Evolutionary conservation across 768 basidiomycete genomes (phyloP).

Genomic region (Mycena amicta): DNA sequence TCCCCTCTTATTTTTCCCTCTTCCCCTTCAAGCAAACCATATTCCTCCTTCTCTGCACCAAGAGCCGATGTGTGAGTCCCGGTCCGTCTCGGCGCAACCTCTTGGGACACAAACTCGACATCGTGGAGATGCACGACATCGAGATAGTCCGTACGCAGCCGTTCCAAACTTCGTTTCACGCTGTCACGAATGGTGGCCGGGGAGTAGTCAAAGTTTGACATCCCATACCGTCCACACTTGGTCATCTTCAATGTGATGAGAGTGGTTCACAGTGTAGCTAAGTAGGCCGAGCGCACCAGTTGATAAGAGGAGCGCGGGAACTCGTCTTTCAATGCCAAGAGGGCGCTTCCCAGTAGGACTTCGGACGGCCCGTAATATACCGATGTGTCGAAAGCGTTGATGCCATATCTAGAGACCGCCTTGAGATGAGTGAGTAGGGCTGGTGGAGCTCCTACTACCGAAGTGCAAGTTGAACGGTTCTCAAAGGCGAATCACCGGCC

Average conservation of each 20-base stretch:
- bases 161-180: constrained; percentile 64
- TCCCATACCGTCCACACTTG: constrained; percentile 82
- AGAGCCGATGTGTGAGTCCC: constrained; percentile 65
- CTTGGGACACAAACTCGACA: constrained; percentile 72
- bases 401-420: constrained; percentile 63
- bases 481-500: constrained; percentile 56
- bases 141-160: constrained; percentile 75
- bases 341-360: constrained; percentile 67
- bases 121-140: constrained; percentile 86
- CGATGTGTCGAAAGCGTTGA: constrained; percentile 80
- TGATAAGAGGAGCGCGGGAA: constrained; percentile 81
- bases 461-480: constrained; percentile 73
- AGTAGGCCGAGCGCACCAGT: constrained; percentile 47
- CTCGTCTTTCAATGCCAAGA: constrained; percentile 59
- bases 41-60: constrained; percentile 52
- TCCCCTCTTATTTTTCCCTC: constrained; percentile 61
- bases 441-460: constrained; percentile 48
- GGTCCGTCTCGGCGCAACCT: constrained; percentile 47
- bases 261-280: background rate
- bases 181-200: constrained; percentile 66
- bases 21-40: constrained; percentile 64
- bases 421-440: constrained; percentile 11
- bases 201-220: constrained; percentile 71
- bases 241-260: constrained; percentile 58
- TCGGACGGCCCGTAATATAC: constrained; percentile 83